Evolutionary conservation across 139 green algal species (phyloP), one percentile per base, ranked within the genome.

Genomic region (Edaphochlamys debaryana): DNA sequence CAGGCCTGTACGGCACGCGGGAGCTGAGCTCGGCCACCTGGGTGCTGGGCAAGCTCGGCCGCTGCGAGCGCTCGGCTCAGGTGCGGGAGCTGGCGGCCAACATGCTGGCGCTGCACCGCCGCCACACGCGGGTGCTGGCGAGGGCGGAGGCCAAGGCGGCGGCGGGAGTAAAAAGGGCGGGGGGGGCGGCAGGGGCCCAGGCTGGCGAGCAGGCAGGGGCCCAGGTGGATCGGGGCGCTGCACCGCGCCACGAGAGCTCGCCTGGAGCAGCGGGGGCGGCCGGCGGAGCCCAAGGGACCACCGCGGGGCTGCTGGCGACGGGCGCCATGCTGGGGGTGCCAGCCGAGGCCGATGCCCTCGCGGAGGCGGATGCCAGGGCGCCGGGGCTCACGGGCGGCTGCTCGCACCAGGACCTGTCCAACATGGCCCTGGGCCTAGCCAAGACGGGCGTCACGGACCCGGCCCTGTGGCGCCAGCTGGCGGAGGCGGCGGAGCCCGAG

Each of bases 21-120:
- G 79, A 89, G 41, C 45, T 89, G 40, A 69, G 50, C 70, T 62
- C 38, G 22, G 52, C 58, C 23, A 79, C 79, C 30, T 89, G 85
- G 85, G 70, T 78, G 50, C 50, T 89, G 36, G 85, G 67, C 30
- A 64, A 40, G 25, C 63, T 82, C 32, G 76, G 76, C 19, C 42
- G 62, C 34, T 23, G 22, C 7, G 76, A 73, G 32, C 27, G 32
- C 0, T 41, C 32, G 13, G 42, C 3, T 4, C 23, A 66, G 76
- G 76, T 54, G 42, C 32, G 22, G 32, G 41, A 37, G 41, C n/a
- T 73, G 62, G n/a, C 36, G 6, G 23, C 0, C 27, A 8, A 66
- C 62, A 66, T 82, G 76, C 36, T 82, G 63, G n/a, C 7, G 32
- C 60, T 72, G 58, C 56, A 30, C 8, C 8, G 19, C 11, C 30